Base-by-base conservation (phyloP, 2,329 filamentous ascomycete species). In the Leptodontidium sp. region DNA sequence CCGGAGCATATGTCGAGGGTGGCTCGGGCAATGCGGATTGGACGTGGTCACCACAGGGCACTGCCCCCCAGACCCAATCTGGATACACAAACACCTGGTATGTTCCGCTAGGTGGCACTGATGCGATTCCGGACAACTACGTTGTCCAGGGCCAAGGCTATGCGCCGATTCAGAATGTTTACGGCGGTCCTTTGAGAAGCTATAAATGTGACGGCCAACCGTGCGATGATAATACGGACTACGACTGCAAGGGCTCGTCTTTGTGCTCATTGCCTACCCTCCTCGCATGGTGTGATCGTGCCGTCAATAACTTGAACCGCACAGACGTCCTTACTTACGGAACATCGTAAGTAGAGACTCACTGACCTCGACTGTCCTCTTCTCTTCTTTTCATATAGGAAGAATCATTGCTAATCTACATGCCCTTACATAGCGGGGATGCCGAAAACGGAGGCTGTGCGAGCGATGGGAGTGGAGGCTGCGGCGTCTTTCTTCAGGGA, bases 171-270 rank as follows among this genome's bases (percentile, higher is more conserved):
- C 50, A 53, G 17, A 53, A 29, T 21, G 17, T 21, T 3, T 24
- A 29, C 26, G 50, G 50, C 17, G 50, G 50, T n/a, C 8, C 17
- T n/a, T 8, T 53, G 2, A 24, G 50, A 29, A 53, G 50, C 24
- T 53, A 53, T 12, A 53, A 53, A 53, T 53, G 50, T 53, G 50
- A 4, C 26, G 50, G 17, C 47, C n/a, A 50, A 8, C 50, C 50
- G 24, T 53, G 50, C 50, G 50, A 53, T 8, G 50, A 53, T 8
- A 53, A 53, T 32, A 2, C 50, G 3, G 50, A 29, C 24, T 53
- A 53, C 50, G 50, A 53, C 50, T 53, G 50, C 50, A 53, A 53
- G 50, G 50, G 47, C 21, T 50, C 47, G 21, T 50, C 47, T 8
- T 8, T 50, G 17, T 50, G 47, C 8, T 24, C 47, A 26, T 2